Evolutionary conservation across 208 protist species (phyloP).

Genomic region (Zelonia costaricensis): DNA sequence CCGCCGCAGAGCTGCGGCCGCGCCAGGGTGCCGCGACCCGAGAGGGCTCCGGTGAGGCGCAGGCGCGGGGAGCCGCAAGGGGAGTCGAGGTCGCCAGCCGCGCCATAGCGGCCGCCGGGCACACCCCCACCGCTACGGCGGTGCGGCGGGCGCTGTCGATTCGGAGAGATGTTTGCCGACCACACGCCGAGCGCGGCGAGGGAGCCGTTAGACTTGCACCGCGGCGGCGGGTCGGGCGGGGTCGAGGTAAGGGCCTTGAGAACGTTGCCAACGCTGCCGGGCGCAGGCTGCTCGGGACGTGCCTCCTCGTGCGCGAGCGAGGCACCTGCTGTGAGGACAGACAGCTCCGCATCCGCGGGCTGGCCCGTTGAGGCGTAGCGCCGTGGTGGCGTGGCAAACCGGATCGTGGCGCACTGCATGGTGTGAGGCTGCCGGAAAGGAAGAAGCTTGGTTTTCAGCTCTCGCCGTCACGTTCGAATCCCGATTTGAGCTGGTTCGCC

Average conservation of each 20-base stretch:
- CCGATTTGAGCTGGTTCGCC: no score
- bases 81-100: slow-evolving; percentile 1
- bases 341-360: slow-evolving; percentile 9
- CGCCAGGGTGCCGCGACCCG: not conserved
- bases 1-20: not conserved
- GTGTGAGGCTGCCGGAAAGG: no score
- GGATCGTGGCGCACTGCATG: not conserved
- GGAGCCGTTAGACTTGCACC: not conserved
- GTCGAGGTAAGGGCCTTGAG: not conserved
- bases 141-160: no score
- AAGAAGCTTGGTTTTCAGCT: no score
- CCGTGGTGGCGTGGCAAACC: slow-evolving; percentile 16
- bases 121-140: not conserved
- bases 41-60: not conserved
- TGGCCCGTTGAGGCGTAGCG: not conserved
- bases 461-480: no score
- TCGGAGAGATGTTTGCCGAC: not conserved
- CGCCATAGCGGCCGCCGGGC: not conserved
- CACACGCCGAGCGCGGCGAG: not conserved
- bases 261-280: no score
- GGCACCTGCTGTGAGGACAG: slow-evolving; percentile 13
- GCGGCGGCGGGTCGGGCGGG: not conserved
- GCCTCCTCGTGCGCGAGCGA: not conserved
- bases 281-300: not conserved
- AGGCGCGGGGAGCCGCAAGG: slow-evolving; percentile 14